Base-by-base conservation (phyloP, 2,329 filamentous ascomycete genomes). In the Penicillium sp. region DNA sequence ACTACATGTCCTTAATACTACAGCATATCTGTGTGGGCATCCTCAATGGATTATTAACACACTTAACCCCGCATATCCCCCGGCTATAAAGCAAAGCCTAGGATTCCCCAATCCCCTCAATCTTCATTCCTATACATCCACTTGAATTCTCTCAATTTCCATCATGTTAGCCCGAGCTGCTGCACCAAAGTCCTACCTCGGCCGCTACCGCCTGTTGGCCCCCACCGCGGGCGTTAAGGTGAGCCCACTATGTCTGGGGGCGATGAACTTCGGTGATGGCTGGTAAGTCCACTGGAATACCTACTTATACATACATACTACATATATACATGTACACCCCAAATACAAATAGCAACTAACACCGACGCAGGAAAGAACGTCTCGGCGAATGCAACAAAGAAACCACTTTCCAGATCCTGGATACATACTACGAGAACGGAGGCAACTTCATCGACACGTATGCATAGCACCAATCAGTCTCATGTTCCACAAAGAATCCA, bases 391-490 rank as follows among this genome's bases (percentile, higher is more conserved):
- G 77, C 56, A 72, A 72, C 58, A 81, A 82, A 65, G 73, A 80
- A 38, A 76, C 73, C 0, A 67, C 75, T 0, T 82, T 81, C 58
- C 74, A 75, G 48, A 77, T 82, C 24, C 61, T 83, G n/a, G 79
- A 82, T 63, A 74, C 70, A 55, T 82, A 80, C 71, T 75, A 77
- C 57, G 68, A 77, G 9, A 70, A 77, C 34, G 80, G 80, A 8
- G 80, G 80, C 2, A 82, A 82, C 60, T 82, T 82, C 61, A 80
- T 82, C 56, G 81, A 82, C 58, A 82, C 80, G 67, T 69, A 56
- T 22, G 63, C 48, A 39, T 32, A 20, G 10, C 40, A 29, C 24
- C 34, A n/a, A 24, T 37, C 16, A 35, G 14, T 13, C 31, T 13
- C 16, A 8, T 18, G 5, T 26, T 18, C 5, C 5, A 6, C 24